phyloP scores from a whole-genome alignment of 257 asterid species.

The Nyctanthes arbortristis region DNA sequence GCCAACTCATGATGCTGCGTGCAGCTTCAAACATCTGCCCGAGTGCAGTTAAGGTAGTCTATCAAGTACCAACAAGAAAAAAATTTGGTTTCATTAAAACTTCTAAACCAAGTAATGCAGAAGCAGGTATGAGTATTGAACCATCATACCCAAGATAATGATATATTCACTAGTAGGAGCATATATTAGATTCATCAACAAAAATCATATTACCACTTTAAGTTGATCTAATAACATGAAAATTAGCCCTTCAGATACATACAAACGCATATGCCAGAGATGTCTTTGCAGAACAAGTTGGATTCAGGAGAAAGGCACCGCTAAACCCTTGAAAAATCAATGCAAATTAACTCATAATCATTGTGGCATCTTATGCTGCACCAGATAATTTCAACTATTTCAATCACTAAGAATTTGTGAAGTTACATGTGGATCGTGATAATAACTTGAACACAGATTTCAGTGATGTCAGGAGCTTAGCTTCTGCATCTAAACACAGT shows the following conservation, averaged over 20 bases:
- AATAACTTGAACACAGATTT: slow-evolving; percentile 15
- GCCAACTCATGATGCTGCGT: slow-evolving; percentile 92
- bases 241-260: not conserved
- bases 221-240: not conserved
- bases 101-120: slow-evolving; percentile 17
- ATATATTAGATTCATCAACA: not conserved
- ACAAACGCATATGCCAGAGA: not conserved
- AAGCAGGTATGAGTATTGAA: slow-evolving; percentile 3
- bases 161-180: no score
- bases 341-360: not conserved
- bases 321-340: not conserved
- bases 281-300: not conserved
- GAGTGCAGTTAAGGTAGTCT: slow-evolving; percentile 89
- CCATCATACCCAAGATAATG: not conserved
- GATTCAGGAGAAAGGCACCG: not conserved
- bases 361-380: not conserved
- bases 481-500: slow-evolving; percentile 14
- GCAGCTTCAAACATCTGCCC: slow-evolving; percentile 97
- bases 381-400: slow-evolving; percentile 15
- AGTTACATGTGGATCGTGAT: slow-evolving; percentile 7
- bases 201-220: not conserved
- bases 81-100: slow-evolving; percentile 10
- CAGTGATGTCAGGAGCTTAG: not conserved
- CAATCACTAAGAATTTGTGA: slow-evolving; percentile 17
- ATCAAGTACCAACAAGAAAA: slow-evolving; percentile 29